These are phyloP conservation scores for Hemisphaericaspora xylanilytica DNA, from an alignment of 1,139 yeast species.

Conservation along the genomic window DNA sequence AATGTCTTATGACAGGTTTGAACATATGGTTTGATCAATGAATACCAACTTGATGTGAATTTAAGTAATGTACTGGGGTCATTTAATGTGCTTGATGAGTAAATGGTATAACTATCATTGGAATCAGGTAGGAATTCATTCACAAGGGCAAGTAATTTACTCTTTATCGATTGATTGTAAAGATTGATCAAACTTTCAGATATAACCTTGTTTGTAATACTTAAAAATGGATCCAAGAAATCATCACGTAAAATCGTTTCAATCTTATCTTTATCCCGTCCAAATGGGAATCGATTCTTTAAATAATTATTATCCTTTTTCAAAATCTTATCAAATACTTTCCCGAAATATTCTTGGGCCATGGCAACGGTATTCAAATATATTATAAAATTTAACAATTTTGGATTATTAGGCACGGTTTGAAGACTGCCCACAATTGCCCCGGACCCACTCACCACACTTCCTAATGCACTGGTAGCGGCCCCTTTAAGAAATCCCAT, in stretches of 20 bases:
- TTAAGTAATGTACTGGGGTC: slow-evolving; percentile 34
- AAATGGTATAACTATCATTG: slow-evolving; percentile 40
- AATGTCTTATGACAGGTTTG: slow-evolving; percentile 52
- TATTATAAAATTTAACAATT: slow-evolving; percentile 49
- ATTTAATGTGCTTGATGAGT: slow-evolving; percentile 28
- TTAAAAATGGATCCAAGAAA: slow-evolving; percentile 39
- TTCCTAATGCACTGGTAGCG: slow-evolving; percentile 47
- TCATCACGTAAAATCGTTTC: slow-evolving; percentile 37
- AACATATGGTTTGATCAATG: slow-evolving; percentile 61
- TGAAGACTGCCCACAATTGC: slow-evolving; percentile 21
- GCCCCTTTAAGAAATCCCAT: slow-evolving; percentile 48
- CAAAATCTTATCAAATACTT: slow-evolving; percentile 40
- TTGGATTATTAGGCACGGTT: slow-evolving; percentile 25
- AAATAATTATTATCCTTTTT: slow-evolving; percentile 26
- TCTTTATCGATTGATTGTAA: slow-evolving; percentile 57
- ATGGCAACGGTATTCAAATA: slow-evolving; percentile 62
- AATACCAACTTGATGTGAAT: slow-evolving; percentile 64
- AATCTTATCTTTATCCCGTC: slow-evolving; percentile 47
- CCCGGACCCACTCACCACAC: slow-evolving; percentile 35
- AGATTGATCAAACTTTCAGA: slow-evolving; percentile 54
- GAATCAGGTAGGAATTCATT: slow-evolving; percentile 56
- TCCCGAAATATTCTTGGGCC: slow-evolving; percentile 53
- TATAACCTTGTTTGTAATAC: slow-evolving; percentile 45
- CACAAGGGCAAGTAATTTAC: slow-evolving; percentile 45
- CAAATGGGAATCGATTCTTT: slow-evolving; percentile 52